Base-by-base conservation (phyloP, 306 rosid species). In the Cicer judaicum region DNA sequence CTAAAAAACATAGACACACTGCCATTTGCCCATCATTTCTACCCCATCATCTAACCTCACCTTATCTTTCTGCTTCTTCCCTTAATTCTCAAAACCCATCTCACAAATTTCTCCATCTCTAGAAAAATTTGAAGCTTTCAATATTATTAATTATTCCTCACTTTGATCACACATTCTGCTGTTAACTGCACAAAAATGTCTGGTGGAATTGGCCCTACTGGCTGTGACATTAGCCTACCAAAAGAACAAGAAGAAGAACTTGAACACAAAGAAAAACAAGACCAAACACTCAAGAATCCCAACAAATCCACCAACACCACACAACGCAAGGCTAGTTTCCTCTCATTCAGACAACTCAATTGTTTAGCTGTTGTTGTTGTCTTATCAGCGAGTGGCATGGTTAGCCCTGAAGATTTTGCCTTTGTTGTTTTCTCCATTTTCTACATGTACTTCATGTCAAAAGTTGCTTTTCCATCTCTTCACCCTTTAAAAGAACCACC, bases 371-470 rank as follows among this genome's bases (percentile, higher is more conserved):
- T 90, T 56, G 62, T 86, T 7, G 24, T 90, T 2, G 81, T 92
- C 52, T 78, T 95, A 72, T 80, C 97, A 4, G 93, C 93, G 10
- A 90, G 92, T 64, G 97, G 99, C 79, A 79, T 92, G 89, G 93
- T 95, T 7, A 72, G 84, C 70, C 87, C 77, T 2, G 78, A 82
- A 78, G 99, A 95, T 73, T 78, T 90, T 5, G 87, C 83, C 6
- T 92, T 90, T 16, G 89, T 90, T 13, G 1, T 86, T 65, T 88
- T 92, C 69, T 86, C 92, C 46, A 0, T 85, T 0, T 5, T 80
- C 11, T 94, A 94, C 91, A 79, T 88, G 77, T 81, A 73, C 75
- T 82, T 95, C 85, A 66, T 95, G 6, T 86, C 97, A 2, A 84
- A 78, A 64, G 79, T 83, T 1, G 96, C 93, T 48, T 95, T 95